Evolutionary conservation across 1,139 yeast species (phyloP).

Genomic region (Yamadazyma blattariae): DNA sequence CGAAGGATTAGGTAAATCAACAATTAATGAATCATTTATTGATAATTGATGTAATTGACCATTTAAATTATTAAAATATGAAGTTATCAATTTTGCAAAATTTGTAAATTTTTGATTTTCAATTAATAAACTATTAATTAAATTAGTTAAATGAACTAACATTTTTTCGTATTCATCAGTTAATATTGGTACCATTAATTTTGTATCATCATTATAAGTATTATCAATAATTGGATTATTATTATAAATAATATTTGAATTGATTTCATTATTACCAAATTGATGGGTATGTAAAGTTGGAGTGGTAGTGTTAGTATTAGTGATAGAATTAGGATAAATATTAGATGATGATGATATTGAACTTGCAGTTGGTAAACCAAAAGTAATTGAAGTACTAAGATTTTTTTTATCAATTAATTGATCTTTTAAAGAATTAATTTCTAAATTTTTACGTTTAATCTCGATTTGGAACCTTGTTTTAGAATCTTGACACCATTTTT

Average conservation of each 20-base stretch:
- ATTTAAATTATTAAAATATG: slow-evolving; percentile 22
- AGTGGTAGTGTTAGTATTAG: not conserved
- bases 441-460: slow-evolving; percentile 33
- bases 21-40: slow-evolving; percentile 15
- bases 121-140: slow-evolving; percentile 36
- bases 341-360: not conserved
- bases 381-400: slow-evolving; percentile 30
- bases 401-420: slow-evolving; percentile 35
- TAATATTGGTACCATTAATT: slow-evolving; percentile 17
- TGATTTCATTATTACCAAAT: slow-evolving; percentile 5
- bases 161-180: slow-evolving; percentile 37
- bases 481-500: slow-evolving; percentile 29
- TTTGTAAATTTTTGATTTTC: slow-evolving; percentile 40
- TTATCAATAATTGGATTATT: slow-evolving; percentile 29
- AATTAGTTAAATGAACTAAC: slow-evolving; percentile 34
- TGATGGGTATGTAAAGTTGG: not conserved
- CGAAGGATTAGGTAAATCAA: slow-evolving; percentile 32
- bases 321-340: not conserved
- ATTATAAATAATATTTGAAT: slow-evolving; percentile 29
- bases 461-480: slow-evolving; percentile 41
- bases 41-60: slow-evolving; percentile 17
- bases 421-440: slow-evolving; percentile 37
- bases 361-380: slow-evolving; percentile 12
- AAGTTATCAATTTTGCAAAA: slow-evolving; percentile 28
- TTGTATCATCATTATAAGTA: slow-evolving; percentile 18